Evolutionary conservation across 192 early-diverging fungal genomes (phyloP).

Genomic region (Umbelopsis sp.): DNA sequence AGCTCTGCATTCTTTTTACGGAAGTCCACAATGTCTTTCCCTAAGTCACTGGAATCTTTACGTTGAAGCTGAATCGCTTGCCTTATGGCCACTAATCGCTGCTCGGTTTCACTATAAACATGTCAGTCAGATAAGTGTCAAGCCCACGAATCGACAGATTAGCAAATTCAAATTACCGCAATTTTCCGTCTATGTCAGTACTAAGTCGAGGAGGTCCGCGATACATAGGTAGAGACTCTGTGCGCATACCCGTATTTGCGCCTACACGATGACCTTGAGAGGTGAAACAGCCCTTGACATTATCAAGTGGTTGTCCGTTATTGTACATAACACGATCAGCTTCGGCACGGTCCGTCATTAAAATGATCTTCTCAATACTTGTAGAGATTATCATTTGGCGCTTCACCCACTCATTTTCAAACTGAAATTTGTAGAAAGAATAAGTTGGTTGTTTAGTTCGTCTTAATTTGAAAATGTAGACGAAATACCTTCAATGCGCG

Average conservation of each 20-base stretch:
- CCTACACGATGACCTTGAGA: constrained; percentile 65
- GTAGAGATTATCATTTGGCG: constrained; percentile 70
- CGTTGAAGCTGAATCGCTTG: neutral
- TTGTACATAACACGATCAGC: constrained; percentile 57
- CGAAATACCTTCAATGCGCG: constrained; percentile 47
- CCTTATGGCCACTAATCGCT: neutral
- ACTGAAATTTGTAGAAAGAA: constrained; percentile 25
- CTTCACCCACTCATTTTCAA: constrained; percentile 72
- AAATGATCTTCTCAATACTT: constrained; percentile 68
- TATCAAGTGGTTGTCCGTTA: constrained; percentile 56
- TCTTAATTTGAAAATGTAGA: neutral
- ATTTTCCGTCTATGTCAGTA: constrained; percentile 48
- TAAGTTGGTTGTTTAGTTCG: neutral
- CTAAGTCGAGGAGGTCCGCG: constrained; percentile 50
- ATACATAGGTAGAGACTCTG: constrained; percentile 37
- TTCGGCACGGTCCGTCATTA: constrained; percentile 58
- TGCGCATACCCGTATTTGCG: constrained; percentile 38
- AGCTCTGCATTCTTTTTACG: neutral
- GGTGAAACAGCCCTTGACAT: constrained; percentile 65
- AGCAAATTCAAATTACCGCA: constrained; percentile 25
- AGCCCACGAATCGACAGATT: neutral
- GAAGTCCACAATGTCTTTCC: neutral
- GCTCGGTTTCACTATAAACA: neutral
- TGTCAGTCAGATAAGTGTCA: too few species aligned
- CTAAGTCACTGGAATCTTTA: neutral